These are phyloP conservation scores for Mallotus repandus DNA, from an alignment of 441 rosid genomes.

Conservation along the genomic window DNA sequence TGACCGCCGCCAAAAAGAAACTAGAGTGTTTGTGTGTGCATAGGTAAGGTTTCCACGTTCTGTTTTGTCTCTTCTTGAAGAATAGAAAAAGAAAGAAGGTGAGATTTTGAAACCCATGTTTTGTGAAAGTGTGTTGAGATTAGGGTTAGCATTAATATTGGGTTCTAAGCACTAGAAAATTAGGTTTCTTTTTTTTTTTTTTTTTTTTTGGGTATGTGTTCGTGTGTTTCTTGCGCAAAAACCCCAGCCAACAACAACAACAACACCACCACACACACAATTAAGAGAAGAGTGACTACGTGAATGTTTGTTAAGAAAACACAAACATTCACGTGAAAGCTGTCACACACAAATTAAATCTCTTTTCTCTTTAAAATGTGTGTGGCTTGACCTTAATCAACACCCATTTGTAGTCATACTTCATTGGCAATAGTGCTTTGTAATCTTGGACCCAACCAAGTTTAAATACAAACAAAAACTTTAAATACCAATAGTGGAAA, in stretches of 20 bases:
- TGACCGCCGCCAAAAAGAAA: slow-evolving; percentile 37
- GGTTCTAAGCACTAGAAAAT: slow-evolving; percentile 11
- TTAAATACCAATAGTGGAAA: too few relatives aligned
- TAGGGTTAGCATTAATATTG: slow-evolving; percentile 14
- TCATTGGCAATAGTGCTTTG: neutral
- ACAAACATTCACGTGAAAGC: slow-evolving; percentile 35
- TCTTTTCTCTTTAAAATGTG: neutral
- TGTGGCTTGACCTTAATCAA: neutral
- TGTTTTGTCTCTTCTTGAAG: slow-evolving; percentile 8
- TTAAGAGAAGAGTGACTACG: slow-evolving; percentile 11
- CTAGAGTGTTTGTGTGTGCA: slow-evolving; percentile 4
- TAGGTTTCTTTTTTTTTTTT: neutral
- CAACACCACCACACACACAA: too few relatives aligned
- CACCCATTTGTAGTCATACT: too few relatives aligned
- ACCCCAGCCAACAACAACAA: slow-evolving; percentile 9
- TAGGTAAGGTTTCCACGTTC: slow-evolving; percentile 28
- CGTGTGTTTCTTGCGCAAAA: neutral
- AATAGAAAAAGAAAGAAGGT: neutral
- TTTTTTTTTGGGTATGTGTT: too few relatives aligned
- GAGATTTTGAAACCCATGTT: neutral
- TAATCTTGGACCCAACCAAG: neutral
- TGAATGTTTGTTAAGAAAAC: slow-evolving; percentile 33
- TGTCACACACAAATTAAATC: slow-evolving; percentile 6
- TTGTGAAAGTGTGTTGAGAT: slow-evolving; percentile 1
- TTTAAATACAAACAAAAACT: neutral